These are phyloP conservation scores for Alopecurus myosuroides DNA, from an alignment of 176 grass and related monocot genomes.

Conservation along the genomic window DNA sequence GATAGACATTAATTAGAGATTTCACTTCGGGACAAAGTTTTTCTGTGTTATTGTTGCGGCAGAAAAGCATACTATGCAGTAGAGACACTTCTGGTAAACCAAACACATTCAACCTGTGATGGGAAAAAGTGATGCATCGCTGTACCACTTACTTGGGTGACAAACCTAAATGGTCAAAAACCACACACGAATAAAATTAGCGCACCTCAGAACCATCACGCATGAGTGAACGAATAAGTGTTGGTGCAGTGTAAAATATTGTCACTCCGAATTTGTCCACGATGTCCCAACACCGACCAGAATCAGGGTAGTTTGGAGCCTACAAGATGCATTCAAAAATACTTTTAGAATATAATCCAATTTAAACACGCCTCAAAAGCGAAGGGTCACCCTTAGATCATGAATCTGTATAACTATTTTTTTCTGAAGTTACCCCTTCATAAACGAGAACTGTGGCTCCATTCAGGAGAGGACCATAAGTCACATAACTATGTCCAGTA, in stretches of 20 bases:
- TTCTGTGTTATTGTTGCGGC: not conserved
- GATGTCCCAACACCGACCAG: constrained; percentile 88
- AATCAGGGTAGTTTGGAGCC: constrained; percentile 92
- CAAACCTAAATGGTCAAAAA: not conserved
- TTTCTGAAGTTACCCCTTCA: constrained; percentile 70
- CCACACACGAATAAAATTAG: not conserved
- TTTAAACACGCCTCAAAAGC: not conserved
- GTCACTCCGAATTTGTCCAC: constrained; percentile 95
- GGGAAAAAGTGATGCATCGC: not conserved
- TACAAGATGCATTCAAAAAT: constrained; percentile 42
- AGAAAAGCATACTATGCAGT: not conserved
- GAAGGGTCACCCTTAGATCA: not conserved
- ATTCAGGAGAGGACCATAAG: constrained; percentile 96
- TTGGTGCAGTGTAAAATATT: constrained; percentile 99
- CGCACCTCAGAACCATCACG: constrained; percentile 75
- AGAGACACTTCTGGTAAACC: not conserved
- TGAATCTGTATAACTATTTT: not conserved
- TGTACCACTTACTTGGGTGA: not conserved
- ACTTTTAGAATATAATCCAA: not conserved
- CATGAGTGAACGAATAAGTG: constrained; percentile 92
- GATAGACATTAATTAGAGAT: not conserved
- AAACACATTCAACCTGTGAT: not conserved
- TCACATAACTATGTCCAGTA: constrained; percentile 96
- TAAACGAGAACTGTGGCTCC: constrained; percentile 85
- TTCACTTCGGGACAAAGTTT: not conserved